These are phyloP conservation scores for Arbutus unedo DNA, from an alignment of 148 eudicot genomes.

Conservation along the genomic window DNA sequence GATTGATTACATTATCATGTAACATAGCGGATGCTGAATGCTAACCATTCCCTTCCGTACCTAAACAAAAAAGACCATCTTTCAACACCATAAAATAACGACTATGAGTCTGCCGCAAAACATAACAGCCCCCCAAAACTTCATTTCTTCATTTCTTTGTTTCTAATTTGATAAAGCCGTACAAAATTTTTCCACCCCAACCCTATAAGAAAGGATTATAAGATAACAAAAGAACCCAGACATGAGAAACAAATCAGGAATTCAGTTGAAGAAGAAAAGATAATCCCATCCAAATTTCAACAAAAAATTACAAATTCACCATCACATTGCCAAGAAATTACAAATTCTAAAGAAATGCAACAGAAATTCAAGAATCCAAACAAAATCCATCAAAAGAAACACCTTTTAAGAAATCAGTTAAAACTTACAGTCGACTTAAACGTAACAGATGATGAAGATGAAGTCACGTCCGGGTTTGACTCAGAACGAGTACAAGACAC, in stretches of 20 bases:
- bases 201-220: neutral
- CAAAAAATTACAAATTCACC: neutral
- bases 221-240: neutral
- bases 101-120: neutral
- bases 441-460: constrained; percentile 41
- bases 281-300: neutral
- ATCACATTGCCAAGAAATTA: neutral
- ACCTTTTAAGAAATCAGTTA: neutral
- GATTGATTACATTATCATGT: neutral
- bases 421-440: constrained; percentile 37
- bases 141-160: neutral
- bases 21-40: neutral
- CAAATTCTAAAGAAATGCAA: neutral
- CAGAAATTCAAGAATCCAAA: neutral
- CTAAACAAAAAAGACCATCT: neutral
- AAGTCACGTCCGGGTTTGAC: constrained; percentile 38
- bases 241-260: neutral
- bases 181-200: neutral
- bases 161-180: neutral
- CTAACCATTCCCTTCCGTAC: neutral
- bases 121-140: neutral
- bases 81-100: neutral
- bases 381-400: constrained; percentile 6
- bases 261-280: neutral
- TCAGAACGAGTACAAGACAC: constrained; percentile 48